Percentiles rank a stretch among this genome's conserved stretches.
These are phyloP conservation scores for Populus trichocarpa DNA, from an alignment of 441 rosid genomes.

Conservation along the genomic window DNA sequence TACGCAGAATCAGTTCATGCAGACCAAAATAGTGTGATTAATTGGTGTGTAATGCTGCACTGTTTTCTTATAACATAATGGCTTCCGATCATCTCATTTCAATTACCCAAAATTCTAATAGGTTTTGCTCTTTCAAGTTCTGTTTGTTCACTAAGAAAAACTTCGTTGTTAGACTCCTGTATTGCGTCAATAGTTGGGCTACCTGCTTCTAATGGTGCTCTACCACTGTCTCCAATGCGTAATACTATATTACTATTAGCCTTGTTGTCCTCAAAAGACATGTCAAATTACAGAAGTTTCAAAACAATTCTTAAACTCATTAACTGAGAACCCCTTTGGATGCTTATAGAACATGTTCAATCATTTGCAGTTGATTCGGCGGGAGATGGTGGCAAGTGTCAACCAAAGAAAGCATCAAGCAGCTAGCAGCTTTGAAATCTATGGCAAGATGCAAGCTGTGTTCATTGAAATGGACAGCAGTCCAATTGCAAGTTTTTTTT, in stretches of 20 bases:
- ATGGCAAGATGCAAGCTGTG: slow-evolving; percentile 43
- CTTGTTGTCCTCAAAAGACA: slow-evolving; percentile 57
- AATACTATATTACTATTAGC: slow-evolving; percentile 45
- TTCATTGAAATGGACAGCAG: slow-evolving; percentile 39
- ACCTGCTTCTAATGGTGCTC: slow-evolving; percentile 57
- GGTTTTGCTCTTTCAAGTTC: too few species aligned
- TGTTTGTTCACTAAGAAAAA: too few species aligned
- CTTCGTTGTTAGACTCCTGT: slow-evolving; percentile 16
- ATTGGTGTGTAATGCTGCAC: too few species aligned
- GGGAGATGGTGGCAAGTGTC: slow-evolving; percentile 42
- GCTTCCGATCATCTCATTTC: too few species aligned
- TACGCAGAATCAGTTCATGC: too few species aligned
- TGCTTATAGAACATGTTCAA: not conserved
- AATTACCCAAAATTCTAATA: too few species aligned
- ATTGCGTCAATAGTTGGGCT: slow-evolving; percentile 38
- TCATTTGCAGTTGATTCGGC: slow-evolving; percentile 32
- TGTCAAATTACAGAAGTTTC: slow-evolving; percentile 19
- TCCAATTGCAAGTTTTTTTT: slow-evolving; percentile 25
- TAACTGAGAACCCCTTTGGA: not conserved
- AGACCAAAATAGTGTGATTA: too few species aligned
- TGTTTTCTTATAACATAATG: too few species aligned
- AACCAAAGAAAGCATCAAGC: slow-evolving; percentile 42
- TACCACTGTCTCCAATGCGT: slow-evolving; percentile 62
- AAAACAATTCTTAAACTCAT: not conserved
- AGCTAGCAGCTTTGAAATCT: slow-evolving; percentile 44